Conservation (phyloP, 805 yeast genomes). For the Ogataea methanolica region DNA sequence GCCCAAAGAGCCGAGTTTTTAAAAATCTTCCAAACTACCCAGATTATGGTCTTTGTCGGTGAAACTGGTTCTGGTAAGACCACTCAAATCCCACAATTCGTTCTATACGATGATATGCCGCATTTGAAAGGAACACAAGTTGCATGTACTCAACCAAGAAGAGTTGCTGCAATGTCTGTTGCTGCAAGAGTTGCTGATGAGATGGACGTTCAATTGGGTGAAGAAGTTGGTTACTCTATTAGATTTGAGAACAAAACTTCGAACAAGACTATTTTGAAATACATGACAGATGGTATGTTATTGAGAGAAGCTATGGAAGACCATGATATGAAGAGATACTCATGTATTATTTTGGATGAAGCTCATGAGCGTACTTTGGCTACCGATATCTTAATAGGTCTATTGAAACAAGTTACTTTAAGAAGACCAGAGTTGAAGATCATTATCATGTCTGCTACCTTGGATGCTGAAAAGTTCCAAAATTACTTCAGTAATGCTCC, state of each 20-base stretch:
- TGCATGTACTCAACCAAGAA: slow-evolving; percentile 95
- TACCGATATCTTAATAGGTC: slow-evolving; percentile 95
- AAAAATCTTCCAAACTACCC: slow-evolving; percentile 76
- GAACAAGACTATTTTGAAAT: slow-evolving; percentile 76
- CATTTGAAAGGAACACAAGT: slow-evolving; percentile 78
- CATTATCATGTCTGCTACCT: slow-evolving; percentile 95
- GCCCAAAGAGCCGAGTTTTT: slow-evolving; percentile 88
- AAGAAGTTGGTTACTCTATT: slow-evolving; percentile 92
- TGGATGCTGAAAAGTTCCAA: slow-evolving; percentile 96
- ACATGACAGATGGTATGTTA: slow-evolving; percentile 99
- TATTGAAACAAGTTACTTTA: slow-evolving; percentile 72
- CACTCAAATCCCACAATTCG: slow-evolving; percentile 97
- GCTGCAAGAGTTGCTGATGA: slow-evolving; percentile 97
- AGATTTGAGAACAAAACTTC: slow-evolving; percentile 90
- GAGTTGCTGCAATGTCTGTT: slow-evolving; percentile 99
- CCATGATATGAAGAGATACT: slow-evolving; percentile 71
- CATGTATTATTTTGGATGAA: slow-evolving; percentile 92
- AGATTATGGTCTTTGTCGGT: slow-evolving; percentile 97
- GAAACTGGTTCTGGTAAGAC: slow-evolving; percentile 99
- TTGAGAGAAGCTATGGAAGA: slow-evolving; percentile 97
- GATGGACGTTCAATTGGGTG: slow-evolving; percentile 89
- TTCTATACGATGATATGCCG: slow-evolving; percentile 87
- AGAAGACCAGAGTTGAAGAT: slow-evolving; percentile 87
- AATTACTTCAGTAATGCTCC: slow-evolving; percentile 88
- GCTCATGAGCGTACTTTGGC: slow-evolving; percentile 98